These are phyloP conservation scores for Stereocaulon alpinum DNA, from an alignment of 495 filamentous ascomycete genomes.

Conservation along the genomic window DNA sequence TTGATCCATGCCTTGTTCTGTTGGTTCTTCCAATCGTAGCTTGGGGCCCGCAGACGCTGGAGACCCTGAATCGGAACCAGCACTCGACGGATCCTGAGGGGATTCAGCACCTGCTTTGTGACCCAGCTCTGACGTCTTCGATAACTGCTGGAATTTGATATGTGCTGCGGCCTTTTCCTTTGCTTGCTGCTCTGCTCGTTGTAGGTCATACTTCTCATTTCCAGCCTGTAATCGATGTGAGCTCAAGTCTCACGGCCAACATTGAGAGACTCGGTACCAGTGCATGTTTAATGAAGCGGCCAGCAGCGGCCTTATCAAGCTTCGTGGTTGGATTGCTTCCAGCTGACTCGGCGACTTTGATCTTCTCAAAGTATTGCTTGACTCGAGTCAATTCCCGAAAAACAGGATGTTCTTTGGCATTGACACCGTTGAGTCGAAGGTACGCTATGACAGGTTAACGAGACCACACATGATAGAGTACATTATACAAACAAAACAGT, in stretches of 20 bases:
- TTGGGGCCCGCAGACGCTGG: background rate
- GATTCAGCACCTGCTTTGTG: background rate
- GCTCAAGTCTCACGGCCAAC: background rate
- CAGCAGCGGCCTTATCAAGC: slow-evolving; percentile 72
- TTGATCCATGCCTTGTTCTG: background rate
- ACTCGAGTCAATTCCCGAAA: slow-evolving; percentile 76
- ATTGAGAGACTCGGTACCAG: slow-evolving; percentile 39
- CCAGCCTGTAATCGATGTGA: slow-evolving; percentile 37
- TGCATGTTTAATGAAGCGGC: slow-evolving; percentile 68
- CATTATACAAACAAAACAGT: slow-evolving; percentile 56
- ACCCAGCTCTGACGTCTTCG: slow-evolving; percentile 26
- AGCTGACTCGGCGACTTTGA: slow-evolving; percentile 52
- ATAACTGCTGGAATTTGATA: slow-evolving; percentile 35
- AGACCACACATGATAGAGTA: background rate
- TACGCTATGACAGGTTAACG: slow-evolving; percentile 46
- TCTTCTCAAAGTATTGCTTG: slow-evolving; percentile 87
- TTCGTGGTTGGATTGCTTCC: slow-evolving; percentile 45
- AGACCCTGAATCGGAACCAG: background rate
- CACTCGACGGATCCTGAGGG: background rate
- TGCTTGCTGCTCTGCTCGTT: slow-evolving; percentile 42
- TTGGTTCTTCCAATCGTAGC: background rate
- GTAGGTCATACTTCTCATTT: slow-evolving; percentile 50
- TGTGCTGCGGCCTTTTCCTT: slow-evolving; percentile 43
- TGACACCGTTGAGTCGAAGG: slow-evolving; percentile 65
- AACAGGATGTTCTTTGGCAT: slow-evolving; percentile 75